These are phyloP conservation scores for Penicillium sumatraense DNA, from an alignment of 2,329 filamentous ascomycete genomes.

Conservation along the genomic window DNA sequence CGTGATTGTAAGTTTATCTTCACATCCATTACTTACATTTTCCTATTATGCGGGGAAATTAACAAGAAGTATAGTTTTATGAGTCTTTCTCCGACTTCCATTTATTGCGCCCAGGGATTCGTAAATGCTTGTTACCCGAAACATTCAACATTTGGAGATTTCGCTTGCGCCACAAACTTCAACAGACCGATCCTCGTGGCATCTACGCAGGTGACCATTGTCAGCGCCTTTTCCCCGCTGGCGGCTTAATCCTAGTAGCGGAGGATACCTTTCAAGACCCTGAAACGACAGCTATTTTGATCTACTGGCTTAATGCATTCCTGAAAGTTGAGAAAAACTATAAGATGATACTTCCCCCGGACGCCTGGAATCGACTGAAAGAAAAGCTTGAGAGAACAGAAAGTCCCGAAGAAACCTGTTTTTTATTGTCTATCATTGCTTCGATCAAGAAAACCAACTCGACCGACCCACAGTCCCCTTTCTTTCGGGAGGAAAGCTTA, in stretches of 20 bases:
- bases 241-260: conserved; percentile 44
- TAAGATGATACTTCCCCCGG: conserved; percentile 46
- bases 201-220: conserved; percentile 23
- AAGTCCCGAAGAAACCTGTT: conserved; percentile 11
- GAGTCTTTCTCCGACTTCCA: conserved; percentile 38
- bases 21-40: neutral
- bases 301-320: conserved; percentile 43
- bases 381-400: conserved; percentile 24
- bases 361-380: conserved; percentile 40
- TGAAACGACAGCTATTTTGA: conserved; percentile 33
- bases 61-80: conserved; percentile 47
- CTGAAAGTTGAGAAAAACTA: conserved; percentile 29
- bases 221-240: conserved; percentile 44
- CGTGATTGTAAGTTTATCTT: conserved; percentile 37
- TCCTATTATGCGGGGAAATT: neutral
- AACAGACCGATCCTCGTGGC: conserved; percentile 22
- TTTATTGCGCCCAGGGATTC: conserved; percentile 27
- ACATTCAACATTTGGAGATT: conserved; percentile 42
- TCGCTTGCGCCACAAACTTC: conserved; percentile 32
- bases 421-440: conserved; percentile 9
- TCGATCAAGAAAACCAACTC: conserved; percentile 34
- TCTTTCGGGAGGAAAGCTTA: conserved; percentile 22
- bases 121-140: conserved; percentile 23
- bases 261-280: conserved; percentile 42
- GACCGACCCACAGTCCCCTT: conserved; percentile 8